Conservation (phyloP, 1,284 basidiomycete species). For the Microbotryum silenes-acaulis region DNA sequence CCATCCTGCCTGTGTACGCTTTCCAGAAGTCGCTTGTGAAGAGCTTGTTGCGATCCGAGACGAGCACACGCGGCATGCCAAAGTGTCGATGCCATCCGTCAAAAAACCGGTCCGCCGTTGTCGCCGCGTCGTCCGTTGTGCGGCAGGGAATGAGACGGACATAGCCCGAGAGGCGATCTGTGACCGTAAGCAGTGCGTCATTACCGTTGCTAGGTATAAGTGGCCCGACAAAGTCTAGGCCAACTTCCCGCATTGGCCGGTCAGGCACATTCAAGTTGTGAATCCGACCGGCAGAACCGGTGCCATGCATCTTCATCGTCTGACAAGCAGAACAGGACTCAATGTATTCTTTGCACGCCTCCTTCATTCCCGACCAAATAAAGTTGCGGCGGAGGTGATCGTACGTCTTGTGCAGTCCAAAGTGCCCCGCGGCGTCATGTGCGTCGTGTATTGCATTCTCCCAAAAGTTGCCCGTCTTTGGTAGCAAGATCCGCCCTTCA, state of each 20-base stretch:
- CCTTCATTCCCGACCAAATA: slow-evolving; percentile 47
- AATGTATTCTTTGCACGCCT: neutral
- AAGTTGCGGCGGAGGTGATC: slow-evolving; percentile 35
- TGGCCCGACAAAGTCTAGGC: too few species aligned
- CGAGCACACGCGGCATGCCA: slow-evolving; percentile 37
- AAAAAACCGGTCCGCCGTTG: too few species aligned
- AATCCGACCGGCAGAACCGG: slow-evolving; percentile 3
- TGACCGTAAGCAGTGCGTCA: slow-evolving; percentile 34
- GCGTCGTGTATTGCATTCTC: slow-evolving; percentile 21
- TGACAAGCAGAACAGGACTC: slow-evolving; percentile 18
- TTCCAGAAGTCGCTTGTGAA: slow-evolving; percentile 36
- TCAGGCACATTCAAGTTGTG: neutral
- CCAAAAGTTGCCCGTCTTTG: too few species aligned
- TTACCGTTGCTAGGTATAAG: too few species aligned
- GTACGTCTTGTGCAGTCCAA: slow-evolving; percentile 43
- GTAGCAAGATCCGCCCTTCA: too few species aligned
- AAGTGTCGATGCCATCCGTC: slow-evolving; percentile 38
- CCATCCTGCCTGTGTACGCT: slow-evolving; percentile 23
- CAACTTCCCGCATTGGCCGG: too few species aligned
- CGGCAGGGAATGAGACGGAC: slow-evolving; percentile 40
- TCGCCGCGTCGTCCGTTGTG: slow-evolving; percentile 38
- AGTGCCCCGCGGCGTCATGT: slow-evolving; percentile 41
- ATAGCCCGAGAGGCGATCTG: slow-evolving; percentile 42
- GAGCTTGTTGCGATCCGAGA: slow-evolving; percentile 34
- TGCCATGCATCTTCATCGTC: slow-evolving; percentile 11